Evolutionary conservation across 1,284 basidiomycete genomes (phyloP).

Genomic region (Apiotrichum gamsii): DNA sequence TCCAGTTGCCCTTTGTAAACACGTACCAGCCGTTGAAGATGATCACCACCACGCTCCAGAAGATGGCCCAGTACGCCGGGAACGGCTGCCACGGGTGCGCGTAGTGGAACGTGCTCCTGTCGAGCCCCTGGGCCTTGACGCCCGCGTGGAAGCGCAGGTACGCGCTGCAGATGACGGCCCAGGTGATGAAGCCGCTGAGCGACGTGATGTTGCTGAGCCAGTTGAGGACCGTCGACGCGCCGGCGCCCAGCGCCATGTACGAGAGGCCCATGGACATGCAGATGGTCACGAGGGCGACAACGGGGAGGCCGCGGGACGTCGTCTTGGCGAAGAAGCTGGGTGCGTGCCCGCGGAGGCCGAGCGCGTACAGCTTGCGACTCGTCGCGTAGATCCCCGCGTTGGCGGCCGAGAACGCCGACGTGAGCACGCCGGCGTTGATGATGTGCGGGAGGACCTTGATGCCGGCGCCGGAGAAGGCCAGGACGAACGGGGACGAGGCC

Average conservation of each 20-base stretch:
- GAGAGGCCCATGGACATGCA: conserved; percentile 55
- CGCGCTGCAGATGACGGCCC: conserved; percentile 52
- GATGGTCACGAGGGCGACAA: conserved; percentile 59
- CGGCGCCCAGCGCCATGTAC: conserved; percentile 58
- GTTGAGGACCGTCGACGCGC: conserved; percentile 49
- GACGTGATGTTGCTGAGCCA: conserved; percentile 66
- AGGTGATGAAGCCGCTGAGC: conserved; percentile 59
- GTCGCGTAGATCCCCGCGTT: conserved; percentile 32
- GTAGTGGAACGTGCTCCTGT: conserved; percentile 13
- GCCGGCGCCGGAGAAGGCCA: conserved; percentile 40
- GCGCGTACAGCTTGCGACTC: conserved; percentile 26
- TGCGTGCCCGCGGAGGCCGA: conserved; percentile 28
- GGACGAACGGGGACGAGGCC: conserved; percentile 27
- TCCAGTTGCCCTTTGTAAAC: conserved; percentile 17
- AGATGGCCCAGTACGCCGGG: conserved; percentile 15
- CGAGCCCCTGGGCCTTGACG: conserved; percentile 23
- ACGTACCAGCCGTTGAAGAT: conserved; percentile 25
- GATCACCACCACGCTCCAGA: conserved; percentile 19
- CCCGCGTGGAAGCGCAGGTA: conserved; percentile 28
- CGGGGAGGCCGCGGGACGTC: conserved; percentile 27
- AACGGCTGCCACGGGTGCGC: conserved; percentile 7
- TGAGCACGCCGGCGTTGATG: conserved; percentile 40
- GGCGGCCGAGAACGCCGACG: conserved; percentile 43
- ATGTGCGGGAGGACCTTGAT: conserved; percentile 39
- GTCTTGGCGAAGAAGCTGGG: conserved; percentile 22